Evolutionary conservation across 208 protist species (phyloP), one percentile per base, ranked within the genome.

Genomic region (Leishmania aethiopica): DNA sequence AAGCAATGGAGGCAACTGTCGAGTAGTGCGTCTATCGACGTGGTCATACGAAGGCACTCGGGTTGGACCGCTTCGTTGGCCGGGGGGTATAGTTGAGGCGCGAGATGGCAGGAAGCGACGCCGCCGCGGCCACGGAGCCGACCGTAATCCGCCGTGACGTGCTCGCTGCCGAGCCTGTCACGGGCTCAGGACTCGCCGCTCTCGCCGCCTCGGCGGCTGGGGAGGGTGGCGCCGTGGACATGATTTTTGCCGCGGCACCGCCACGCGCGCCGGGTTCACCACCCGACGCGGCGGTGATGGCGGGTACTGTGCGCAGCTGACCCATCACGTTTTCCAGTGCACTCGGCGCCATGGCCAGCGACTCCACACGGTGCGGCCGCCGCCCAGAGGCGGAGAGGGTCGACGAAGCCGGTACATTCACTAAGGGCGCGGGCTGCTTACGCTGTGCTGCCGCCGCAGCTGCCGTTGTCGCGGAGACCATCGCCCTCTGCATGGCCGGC

Each of bases 401-500:
- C 15, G 45, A 40, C 0, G 42, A 37, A 45, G 55, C 40, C 55
- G 79, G 59, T 35, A 77, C 25, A 62, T 25, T 28, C 15, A 40
- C 45, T 13, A 55, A n/a, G 57, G 55, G 4, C 32, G 13, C 8
- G 15, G 32, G n/a, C 64, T 80, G 77, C 15, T 62, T 59, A 25
- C 53, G 73, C 13, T 79, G 82, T 37, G 53, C 66, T 32, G 59
- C 40, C 11, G 75, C 77, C 13, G 78, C 32, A 19, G 45, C 66
- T 22, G 75, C 69, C 8, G 78, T 60, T 11, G 66, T 32, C 57
- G 81, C 86, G 7, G 82, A 83, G 69, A 75, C 77, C 70, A 93
- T 73, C 37, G 90, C 86, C 10, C 53, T 77, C 37, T 81, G 89
- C 11, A 96, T 78, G 37, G 80, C 37, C 17, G 75, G 69, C 13